Evolutionary conservation across 2,329 filamentous ascomycete species (phyloP), one percentile per base, ranked within the genome.

Genomic region (Sporothrix brunneoviolacea): DNA sequence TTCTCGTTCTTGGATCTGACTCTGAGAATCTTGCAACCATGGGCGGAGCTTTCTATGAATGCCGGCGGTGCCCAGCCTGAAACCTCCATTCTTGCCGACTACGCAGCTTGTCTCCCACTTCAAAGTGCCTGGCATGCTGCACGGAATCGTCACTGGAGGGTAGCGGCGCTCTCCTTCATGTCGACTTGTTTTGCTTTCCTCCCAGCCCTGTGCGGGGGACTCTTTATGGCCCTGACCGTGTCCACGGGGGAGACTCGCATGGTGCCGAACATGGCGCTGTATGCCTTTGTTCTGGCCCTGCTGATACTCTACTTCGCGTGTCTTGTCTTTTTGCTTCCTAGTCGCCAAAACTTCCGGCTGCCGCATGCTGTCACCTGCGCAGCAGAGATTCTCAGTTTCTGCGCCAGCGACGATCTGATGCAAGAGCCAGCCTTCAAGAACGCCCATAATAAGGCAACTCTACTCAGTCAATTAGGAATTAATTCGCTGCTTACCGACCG

Each of bases 331-430:
- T 68, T 88, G 51, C 69, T 86, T 13, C 56, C 55, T 58, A 68
- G 72, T 12, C 76, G 86, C 13, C 68, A 72, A 37, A 71, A 75
- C 35, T 80, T 83, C 57, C 72, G 83, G 37, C 76, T 95, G 2
- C 88, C 89, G 0, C 89, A 94, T 62, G 75, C 76, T 5, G 82
- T 87, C 36, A 79, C 76, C 54, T 88, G 79, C 41, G 73, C 94
- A 16, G 86, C 86, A 1, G 88, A 91, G 63, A 73, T 91, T 19
- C 77, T 94, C 58, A 84, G 82, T 61, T 91, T 91, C 63, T 73
- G 91, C 37, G 82, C 87, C 53, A 83, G 84, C 58, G 83, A 83
- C 38, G 83, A 84, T 21, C 71, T 94, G 16, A 71, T 88, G 2
- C 73, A 78, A 5, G 90, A 95, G 61, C 75, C 82, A 9, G 79